Percentiles rank a stretch among this genome's conserved stretches.
These are phyloP conservation scores for Eucalyptus shirleyi DNA, from an alignment of 345 rosid genomes.

Conservation along the genomic window DNA sequence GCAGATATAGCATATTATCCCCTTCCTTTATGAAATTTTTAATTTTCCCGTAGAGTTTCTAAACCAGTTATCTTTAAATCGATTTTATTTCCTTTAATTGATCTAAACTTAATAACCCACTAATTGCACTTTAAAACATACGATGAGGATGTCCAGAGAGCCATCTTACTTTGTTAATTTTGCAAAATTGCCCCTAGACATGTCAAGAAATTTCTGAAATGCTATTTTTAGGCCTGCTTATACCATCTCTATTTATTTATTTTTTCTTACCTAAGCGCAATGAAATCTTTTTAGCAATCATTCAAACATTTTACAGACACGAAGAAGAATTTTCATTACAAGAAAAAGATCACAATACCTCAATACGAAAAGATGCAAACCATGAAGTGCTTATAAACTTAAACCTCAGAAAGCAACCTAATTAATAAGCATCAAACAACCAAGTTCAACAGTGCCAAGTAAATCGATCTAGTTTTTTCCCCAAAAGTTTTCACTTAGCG, in stretches of 20 bases:
- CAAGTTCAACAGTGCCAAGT: neutral
- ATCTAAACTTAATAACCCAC: neutral
- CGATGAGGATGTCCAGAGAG: neutral
- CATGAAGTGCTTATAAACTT: neutral
- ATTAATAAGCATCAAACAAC: neutral
- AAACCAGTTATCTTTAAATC: neutral
- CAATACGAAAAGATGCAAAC: neutral
- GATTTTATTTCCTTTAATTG: neutral
- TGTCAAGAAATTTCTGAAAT: neutral
- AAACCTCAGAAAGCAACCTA: neutral
- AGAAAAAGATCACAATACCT: neutral
- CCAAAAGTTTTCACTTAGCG: neutral
- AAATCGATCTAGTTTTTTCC: neutral
- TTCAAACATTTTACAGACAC: neutral
- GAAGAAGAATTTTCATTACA: neutral
- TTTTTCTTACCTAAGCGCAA: neutral
- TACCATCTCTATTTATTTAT: neutral
- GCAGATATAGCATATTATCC: neutral
- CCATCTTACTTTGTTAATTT: neutral
- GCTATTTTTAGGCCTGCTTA: neutral
- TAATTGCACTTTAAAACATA: neutral
- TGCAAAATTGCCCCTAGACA: neutral
- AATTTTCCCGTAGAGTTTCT: neutral
- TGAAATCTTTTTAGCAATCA: neutral
- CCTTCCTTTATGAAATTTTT: neutral